phyloP scores from a whole-genome alignment of 768 basidiomycete species.

The Hericium rajendrae region DNA sequence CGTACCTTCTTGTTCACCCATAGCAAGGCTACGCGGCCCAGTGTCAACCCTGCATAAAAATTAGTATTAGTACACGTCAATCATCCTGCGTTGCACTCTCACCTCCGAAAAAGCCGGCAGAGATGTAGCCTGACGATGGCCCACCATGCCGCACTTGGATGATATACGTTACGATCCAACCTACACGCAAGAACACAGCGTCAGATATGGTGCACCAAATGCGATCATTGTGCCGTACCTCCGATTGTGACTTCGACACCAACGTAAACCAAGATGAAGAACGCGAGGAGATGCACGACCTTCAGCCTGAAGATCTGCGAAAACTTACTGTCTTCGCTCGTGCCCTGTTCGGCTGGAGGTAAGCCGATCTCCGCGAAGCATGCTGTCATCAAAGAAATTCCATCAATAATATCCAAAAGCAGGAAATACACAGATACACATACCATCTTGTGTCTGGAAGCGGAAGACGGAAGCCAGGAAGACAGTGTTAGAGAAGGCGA shows the following conservation, averaged over 20 bases:
- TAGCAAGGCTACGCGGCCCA: constrained; percentile 43
- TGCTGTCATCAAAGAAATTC: constrained; percentile 25
- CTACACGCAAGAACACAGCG: constrained; percentile 13
- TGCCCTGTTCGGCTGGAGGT: constrained; percentile 25
- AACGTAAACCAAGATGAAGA: constrained; percentile 34
- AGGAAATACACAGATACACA: background rate
- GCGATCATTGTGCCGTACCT: constrained; percentile 17
- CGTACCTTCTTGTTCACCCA: constrained; percentile 34
- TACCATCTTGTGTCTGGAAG: constrained; percentile 60
- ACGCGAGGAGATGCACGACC: constrained; percentile 28
- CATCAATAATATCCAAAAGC: background rate
- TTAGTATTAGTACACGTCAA: background rate
- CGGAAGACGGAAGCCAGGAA: constrained; percentile 50
- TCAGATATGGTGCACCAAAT: background rate
- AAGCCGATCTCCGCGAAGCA: constrained; percentile 46
- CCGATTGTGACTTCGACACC: constrained; percentile 26
- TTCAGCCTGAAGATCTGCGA: constrained; percentile 33
- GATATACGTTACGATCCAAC: constrained; percentile 47
- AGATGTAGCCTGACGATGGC: constrained; percentile 36
- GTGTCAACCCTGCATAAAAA: constrained; percentile 26
- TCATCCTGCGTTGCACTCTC: background rate
- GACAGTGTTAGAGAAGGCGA: constrained; percentile 49
- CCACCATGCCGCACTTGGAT: constrained; percentile 34
- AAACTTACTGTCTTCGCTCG: constrained; percentile 32
- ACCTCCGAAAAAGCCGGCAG: constrained; percentile 35